A percentile compares a stretch with the other conserved stretches of the same genome.
Conservation (phyloP, 176 grass and related monocot genomes). For the Phoenix dactylifera region DNA sequence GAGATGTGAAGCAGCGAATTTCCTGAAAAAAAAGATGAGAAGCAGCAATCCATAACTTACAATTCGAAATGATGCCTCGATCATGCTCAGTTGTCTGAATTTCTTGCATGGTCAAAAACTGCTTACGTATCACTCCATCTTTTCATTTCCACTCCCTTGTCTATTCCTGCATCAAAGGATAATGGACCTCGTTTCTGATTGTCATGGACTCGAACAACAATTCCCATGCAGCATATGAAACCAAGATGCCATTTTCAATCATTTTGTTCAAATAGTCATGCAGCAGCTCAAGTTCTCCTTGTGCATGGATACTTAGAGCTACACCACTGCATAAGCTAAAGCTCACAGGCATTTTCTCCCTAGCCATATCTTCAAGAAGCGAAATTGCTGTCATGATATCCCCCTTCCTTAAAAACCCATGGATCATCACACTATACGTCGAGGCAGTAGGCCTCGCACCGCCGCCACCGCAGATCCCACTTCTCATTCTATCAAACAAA, state of each 20-base stretch:
- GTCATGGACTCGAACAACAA: background rate
- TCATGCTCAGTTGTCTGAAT: too few relatives aligned
- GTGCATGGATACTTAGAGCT: background rate
- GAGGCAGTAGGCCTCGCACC: constrained; percentile 1
- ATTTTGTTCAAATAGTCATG: constrained; percentile 4
- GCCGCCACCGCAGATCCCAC: background rate
- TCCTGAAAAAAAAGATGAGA: too few relatives aligned
- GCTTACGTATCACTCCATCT: background rate
- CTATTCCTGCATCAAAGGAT: background rate
- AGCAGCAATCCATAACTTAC: too few relatives aligned
- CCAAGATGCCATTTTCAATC: constrained; percentile 13
- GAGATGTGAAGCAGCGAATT: too few relatives aligned
- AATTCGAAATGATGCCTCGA: too few relatives aligned
- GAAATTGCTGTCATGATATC: background rate
- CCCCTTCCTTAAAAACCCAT: background rate
- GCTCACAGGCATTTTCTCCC: background rate
- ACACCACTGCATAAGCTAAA: constrained; percentile 1
- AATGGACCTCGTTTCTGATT: background rate
- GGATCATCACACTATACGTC: constrained; percentile 6
- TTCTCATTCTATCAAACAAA: constrained; percentile 6
- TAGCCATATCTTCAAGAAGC: background rate
- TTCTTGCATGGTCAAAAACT: background rate
- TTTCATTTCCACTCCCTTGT: background rate
- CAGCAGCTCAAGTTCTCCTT: constrained; percentile 1
- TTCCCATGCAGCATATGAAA: constrained; percentile 8